Percentiles rank a stretch among this genome's conserved stretches.
phyloP scores from a whole-genome alignment of 1,284 basidiomycete genomes.

The Cryptococcus jaspeensis region DNA sequence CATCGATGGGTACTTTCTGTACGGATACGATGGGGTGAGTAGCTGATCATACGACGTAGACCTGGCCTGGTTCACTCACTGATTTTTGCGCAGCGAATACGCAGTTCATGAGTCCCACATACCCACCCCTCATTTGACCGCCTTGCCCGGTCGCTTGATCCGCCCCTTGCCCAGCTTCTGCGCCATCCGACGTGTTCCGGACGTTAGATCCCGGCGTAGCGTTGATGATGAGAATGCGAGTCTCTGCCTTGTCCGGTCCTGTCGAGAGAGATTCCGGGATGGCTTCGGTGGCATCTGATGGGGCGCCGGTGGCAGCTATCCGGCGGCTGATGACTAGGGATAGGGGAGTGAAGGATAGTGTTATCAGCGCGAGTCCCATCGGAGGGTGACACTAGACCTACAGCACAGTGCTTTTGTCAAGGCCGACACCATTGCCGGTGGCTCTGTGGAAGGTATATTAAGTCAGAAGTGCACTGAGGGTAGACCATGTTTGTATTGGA shows the following conservation, averaged over 20 bases:
- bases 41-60: not conserved
- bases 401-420: slow-evolving; percentile 86
- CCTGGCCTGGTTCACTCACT: slow-evolving; percentile 53
- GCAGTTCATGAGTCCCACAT: slow-evolving; percentile 96
- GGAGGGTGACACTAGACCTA: slow-evolving; percentile 54
- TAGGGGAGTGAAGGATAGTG: not conserved
- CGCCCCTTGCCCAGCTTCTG: not conserved
- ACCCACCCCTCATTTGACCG: slow-evolving; percentile 46
- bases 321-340: slow-evolving; percentile 78
- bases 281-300: slow-evolving; percentile 11
- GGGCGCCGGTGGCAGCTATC: slow-evolving; percentile 41
- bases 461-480: slow-evolving; percentile 4
- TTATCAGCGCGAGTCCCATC: not conserved
- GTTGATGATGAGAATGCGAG: slow-evolving; percentile 85
- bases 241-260: slow-evolving; percentile 60
- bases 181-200: slow-evolving; percentile 1
- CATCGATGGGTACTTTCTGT: slow-evolving; percentile 92
- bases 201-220: slow-evolving; percentile 64
- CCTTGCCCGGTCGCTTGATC: slow-evolving; percentile 52
- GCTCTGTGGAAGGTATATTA: slow-evolving; percentile 24
- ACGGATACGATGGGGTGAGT: not conserved
- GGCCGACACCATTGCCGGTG: slow-evolving; percentile 77
- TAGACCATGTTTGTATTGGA: not conserved
- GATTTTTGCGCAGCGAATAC: slow-evolving; percentile 99
- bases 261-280: slow-evolving; percentile 37